Base-by-base conservation (phyloP, 148 eudicot genomes). In the Selenicereus undatus region DNA sequence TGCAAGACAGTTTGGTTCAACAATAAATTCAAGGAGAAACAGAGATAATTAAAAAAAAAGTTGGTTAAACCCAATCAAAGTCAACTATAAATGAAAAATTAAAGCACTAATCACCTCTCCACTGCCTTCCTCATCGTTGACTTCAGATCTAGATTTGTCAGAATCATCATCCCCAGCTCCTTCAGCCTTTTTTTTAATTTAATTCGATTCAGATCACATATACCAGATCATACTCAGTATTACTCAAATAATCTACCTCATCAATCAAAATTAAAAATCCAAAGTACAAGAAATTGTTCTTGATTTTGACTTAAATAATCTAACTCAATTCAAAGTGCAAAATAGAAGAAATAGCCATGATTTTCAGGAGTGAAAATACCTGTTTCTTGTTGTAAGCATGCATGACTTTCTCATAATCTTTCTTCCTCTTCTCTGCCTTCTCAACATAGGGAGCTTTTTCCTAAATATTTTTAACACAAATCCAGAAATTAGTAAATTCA, bases 341-440 rank as follows among this genome's bases (percentile, higher is more conserved):
- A n/a, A n/a, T n/a, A n/a, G n/a, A n/a, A n/a, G n/a, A n/a, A n/a
- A n/a, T n/a, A n/a, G n/a, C n/a, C n/a, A n/a, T n/a, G 58, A 52
- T 52, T 52, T 30, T 71, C 42, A 14, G 72, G 0, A 35, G 12
- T 27, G 72, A 42, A n/a, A 42, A 0, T 26, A 76, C 78, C 78
- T 54, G 78, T 21, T 58, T 54, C 69, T 76, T 76, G 42, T 76
- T 76, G 75, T 26, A 77, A 32, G 78, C 82, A 0, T 43, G 5
- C 35, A 68, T 73, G 36, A 17, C 48, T 30, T 42, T 56, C 66
- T 48, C 62, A 16, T 17, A 78, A 5, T 18, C 72, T 30, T 48
- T 62, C 70, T 48, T 73, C 72, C 77, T 77, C 72, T 58, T 76
- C 78, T 54, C 78, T 29, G 78, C 78, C 45, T 76, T 76, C 68